Conservation (phyloP, 192 early-diverging fungal genomes). For the Coemansia sp. region DNA sequence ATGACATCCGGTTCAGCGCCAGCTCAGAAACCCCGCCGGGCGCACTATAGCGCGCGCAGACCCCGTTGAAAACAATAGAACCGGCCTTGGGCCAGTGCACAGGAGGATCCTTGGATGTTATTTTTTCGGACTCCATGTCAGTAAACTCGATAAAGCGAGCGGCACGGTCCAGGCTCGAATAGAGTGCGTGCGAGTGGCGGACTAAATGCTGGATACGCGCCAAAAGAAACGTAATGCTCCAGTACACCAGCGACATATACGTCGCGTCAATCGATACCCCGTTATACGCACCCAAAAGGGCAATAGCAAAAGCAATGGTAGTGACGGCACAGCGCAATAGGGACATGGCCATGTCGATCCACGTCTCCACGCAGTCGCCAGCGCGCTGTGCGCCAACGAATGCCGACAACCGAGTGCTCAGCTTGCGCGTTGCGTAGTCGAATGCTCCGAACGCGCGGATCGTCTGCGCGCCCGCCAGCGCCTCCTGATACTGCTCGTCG, state of each 20-base stretch:
- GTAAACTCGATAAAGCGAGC: conserved; percentile 17
- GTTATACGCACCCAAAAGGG: conserved; percentile 1
- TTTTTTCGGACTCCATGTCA: not conserved
- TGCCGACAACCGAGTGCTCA: not conserved
- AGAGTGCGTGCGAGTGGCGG: conserved; percentile 29
- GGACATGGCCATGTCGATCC: conserved; percentile 43
- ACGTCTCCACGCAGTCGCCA: conserved; percentile 37
- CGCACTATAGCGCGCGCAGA: conserved; percentile 62
- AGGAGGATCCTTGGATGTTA: not conserved
- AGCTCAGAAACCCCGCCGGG: conserved; percentile 1
- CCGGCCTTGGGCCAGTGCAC: conserved; percentile 59
- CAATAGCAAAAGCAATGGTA: conserved; percentile 22
- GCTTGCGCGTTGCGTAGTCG: conserved; percentile 36
- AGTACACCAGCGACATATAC: conserved; percentile 16
- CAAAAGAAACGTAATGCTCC: conserved; percentile 22
- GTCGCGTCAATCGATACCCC: not conserved
- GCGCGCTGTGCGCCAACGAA: conserved; percentile 7
- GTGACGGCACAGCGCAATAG: conserved; percentile 26
- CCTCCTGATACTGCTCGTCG: conserved; percentile 60
- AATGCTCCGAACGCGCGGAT: conserved; percentile 67
- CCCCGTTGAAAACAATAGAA: conserved; percentile 54
- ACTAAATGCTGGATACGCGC: conserved; percentile 44
- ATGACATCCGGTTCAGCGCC: conserved; percentile 61
- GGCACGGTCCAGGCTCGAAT: conserved; percentile 9
- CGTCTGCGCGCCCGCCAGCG: conserved; percentile 65